Evolutionary conservation across 495 filamentous ascomycete species (phyloP), one percentile per base, ranked within the genome.

Genomic region (Tetracladium marchalianum): DNA sequence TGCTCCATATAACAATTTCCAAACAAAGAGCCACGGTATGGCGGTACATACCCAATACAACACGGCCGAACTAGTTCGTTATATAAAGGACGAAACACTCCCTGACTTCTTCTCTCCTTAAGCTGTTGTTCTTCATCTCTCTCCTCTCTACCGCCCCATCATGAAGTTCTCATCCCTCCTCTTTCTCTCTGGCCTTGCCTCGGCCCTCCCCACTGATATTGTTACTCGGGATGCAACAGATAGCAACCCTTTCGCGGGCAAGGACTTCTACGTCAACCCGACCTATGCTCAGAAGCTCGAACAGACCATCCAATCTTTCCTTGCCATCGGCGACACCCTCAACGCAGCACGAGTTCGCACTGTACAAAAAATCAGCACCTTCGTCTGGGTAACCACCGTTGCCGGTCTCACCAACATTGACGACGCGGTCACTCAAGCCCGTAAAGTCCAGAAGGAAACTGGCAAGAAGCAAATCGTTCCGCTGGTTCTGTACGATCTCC

Each of bases 401-500:
- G 45, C 59, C 0, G 63, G 58, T 15, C 61, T 70, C 13, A 37
- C 49, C 36, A 52, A 46, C 41, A 65, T 82, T 52, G 63, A 63
- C 38, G 66, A 72, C 35, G 76, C 78, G 52, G 63, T 74, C 45
- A 42, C 61, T 42, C 58, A 56, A 4, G 74, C 67, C 10, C 71
- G 72, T 31, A 63, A 64, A 7, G 66, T 57, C 37, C 71, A 72
- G 15, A 59, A 60, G 1, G 58, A 61, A 38, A 66, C 67, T 0
- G 66, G 66, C n/a, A 66, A 63, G 50, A 62, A 64, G 52, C 63
- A 69, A 45, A 59, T 68, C 43, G 51, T 70, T 6, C 61, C 66
- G 1, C 69, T 80, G 47, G 79, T 87, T 56, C 73, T 85, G 54
- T 87, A 87, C 62, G 78, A 87, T 61, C 65, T 87, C 35, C 82